Evolutionary conservation across 2,329 filamentous ascomycete genomes (phyloP).

Genomic region (Botrytis squamosa): DNA sequence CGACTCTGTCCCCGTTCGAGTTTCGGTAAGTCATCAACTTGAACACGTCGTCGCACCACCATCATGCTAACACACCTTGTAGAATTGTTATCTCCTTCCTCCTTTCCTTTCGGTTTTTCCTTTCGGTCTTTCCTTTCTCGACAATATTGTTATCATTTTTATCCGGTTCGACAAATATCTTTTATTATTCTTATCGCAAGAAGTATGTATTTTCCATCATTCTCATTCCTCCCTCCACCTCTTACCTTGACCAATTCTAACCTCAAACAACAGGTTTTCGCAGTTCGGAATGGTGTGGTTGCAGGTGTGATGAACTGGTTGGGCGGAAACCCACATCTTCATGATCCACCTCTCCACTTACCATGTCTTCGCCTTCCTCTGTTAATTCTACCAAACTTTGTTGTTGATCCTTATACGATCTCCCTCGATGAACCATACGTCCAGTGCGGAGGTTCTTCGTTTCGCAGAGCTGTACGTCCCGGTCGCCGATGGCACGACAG

Average conservation of each 20-base stretch:
- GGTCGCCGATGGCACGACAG: constrained; percentile 4
- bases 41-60: background rate
- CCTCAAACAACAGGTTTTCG: background rate
- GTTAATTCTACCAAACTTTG: background rate
- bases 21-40: background rate
- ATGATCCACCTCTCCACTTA: constrained; percentile 6
- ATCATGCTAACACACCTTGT: background rate
- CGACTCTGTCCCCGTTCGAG: background rate
- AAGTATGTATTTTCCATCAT: background rate
- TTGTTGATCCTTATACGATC: background rate
- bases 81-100: background rate
- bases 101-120: background rate
- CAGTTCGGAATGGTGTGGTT: background rate
- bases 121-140: background rate
- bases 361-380: background rate
- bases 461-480: background rate
- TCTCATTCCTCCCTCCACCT: background rate
- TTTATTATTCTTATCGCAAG: background rate
- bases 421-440: constrained; percentile 7
- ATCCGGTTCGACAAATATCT: background rate
- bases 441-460: background rate
- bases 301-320: background rate
- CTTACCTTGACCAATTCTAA: background rate
- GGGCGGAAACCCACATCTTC: background rate
- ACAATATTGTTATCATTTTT: background rate